Evolutionary conservation across 176 grass and related monocot species (phyloP), one percentile per base, ranked within the genome.

Genomic region (Carex littledalei): DNA sequence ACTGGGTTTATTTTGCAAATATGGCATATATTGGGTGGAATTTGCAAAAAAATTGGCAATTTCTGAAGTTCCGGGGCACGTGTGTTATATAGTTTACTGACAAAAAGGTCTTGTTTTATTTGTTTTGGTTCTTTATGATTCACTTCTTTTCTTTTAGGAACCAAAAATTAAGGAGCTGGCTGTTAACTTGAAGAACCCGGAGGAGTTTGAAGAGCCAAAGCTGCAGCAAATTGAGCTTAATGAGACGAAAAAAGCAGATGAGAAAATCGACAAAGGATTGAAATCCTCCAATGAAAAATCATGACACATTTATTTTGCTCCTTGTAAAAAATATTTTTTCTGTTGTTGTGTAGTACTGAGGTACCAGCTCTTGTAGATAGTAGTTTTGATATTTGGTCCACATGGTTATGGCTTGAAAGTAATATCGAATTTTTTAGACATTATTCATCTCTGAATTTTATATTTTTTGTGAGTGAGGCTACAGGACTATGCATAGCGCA

Each of bases 121-220:
- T 31, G 5, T 66, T 68, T 29, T 47, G 12, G 66, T 16, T 78
- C 5, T 53, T 66, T 54, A 34, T 54, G 5, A 67, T 50, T 83
- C 10, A 0, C 0, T 81, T 83, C 26, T 83, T 0, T 22, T 67
- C 6, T 83, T 67, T 31, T 39, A 83, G 81, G 81, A 83, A 54
- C 35, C 81, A 54, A 83, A 52, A 67, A 66, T 83, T 13, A 67
- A 83, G 80, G 81, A 83, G n/a, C 43, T 83, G 81, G 60, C n/a
- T 31, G 41, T 83, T 52, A 68, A 83, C 63, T 83, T 83, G 81
- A 83, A 67, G 34, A 83, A 68, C 26, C 41, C 63, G 6, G 61
- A 67, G 79, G 8, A 62, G 37, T 31, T 81, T 81, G 79, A 81
- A 35, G 56, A 64, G 16, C 60, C 32, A 56, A 17, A 26, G 7